Base-by-base conservation (phyloP, 139 green algal genomes). In the Axilococcus clingmanii region DNA sequence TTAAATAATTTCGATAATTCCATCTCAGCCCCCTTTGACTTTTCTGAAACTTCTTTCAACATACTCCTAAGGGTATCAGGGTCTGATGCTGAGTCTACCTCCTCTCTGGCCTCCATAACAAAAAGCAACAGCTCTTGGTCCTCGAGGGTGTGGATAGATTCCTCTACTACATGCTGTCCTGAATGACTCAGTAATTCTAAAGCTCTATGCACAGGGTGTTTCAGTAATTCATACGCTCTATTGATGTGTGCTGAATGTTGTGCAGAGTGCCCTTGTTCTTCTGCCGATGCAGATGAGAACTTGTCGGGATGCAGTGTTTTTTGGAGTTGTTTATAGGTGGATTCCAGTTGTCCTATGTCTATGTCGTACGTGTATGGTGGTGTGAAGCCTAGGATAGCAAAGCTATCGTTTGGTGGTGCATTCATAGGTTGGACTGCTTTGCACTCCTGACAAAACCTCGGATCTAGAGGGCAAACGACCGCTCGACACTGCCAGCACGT, bases 241-340 rank as follows among this genome's bases (percentile, higher is more conserved):
- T 48, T 48, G 20, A 48, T 22, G 29, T 12, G 19, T 15, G 20
- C 29, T 27, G 40, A 19, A 29, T 48, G 40, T 15, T 48, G 20
- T 15, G 40, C 19, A 48, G 40, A 48, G 15, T 31, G 19, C 19
- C 29, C 40, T 22, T 48, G n/a, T 22, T 48, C 40, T 9, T 27
- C 40, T 29, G n/a, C 7, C 17, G 40, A 31, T 22, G 40, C 40
- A 1, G 20, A 30, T 27, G 40, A 48, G 40, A 48, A 48, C 11
- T 48, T 48, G 29, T 48, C 40, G 29, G 40, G 40, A 48, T 48
- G 40, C 40, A 48, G 14, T 19, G 19, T 31, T 14, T 28, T 48
- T 28, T 48, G 40, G 7, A 48, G 20, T 31, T 22, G 11, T 22
- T 48, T 48, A 9, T 48, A 48, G 7, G 19, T 48, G 29, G 40